Conservation (phyloP, 768 basidiomycete genomes). For the Pulveroboletus sp. region DNA sequence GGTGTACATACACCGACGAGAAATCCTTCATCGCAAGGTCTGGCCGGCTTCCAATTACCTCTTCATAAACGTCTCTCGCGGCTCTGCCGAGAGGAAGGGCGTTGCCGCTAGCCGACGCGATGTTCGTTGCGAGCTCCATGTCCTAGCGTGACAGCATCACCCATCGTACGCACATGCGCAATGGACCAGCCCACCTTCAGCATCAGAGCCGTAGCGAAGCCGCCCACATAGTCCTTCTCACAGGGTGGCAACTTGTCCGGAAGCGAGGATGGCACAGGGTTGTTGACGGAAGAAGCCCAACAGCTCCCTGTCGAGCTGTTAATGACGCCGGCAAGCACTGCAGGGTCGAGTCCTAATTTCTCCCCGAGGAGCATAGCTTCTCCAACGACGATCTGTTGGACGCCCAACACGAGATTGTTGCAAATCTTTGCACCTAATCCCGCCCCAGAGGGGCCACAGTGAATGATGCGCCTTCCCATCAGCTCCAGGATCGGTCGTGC, state of each 20-base stretch:
- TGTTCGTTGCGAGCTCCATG: slow-evolving; percentile 72
- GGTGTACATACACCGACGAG: slow-evolving; percentile 70
- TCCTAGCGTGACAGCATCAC: slow-evolving; percentile 46
- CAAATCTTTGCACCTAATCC: slow-evolving; percentile 88
- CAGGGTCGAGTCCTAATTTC: slow-evolving; percentile 73
- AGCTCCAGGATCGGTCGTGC: slow-evolving; percentile 56
- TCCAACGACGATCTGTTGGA: slow-evolving; percentile 78
- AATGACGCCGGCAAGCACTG: slow-evolving; percentile 74
- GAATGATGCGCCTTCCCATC: slow-evolving; percentile 81
- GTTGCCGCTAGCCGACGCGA: slow-evolving; percentile 46
- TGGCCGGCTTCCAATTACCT: slow-evolving; percentile 48
- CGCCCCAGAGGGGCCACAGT: slow-evolving; percentile 78
- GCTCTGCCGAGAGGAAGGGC: slow-evolving; percentile 63
- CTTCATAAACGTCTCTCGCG: slow-evolving; percentile 58
- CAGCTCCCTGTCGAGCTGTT: slow-evolving; percentile 82
- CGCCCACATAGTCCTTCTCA: slow-evolving; percentile 78
- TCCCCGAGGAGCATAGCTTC: slow-evolving; percentile 89
- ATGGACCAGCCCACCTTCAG: slow-evolving; percentile 51
- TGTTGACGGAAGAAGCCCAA: slow-evolving; percentile 83
- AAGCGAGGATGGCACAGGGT: slow-evolving; percentile 75
- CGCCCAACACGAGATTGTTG: slow-evolving; percentile 77
- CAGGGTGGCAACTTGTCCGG: slow-evolving; percentile 74
- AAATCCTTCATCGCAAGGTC: slow-evolving; percentile 72
- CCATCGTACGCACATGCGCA: background rate
- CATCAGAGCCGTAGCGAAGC: slow-evolving; percentile 82